A percentile compares a stretch with the other conserved stretches of the same genome.
Conservation (phyloP, 1,139 yeast genomes). For the Candida sojae region DNA sequence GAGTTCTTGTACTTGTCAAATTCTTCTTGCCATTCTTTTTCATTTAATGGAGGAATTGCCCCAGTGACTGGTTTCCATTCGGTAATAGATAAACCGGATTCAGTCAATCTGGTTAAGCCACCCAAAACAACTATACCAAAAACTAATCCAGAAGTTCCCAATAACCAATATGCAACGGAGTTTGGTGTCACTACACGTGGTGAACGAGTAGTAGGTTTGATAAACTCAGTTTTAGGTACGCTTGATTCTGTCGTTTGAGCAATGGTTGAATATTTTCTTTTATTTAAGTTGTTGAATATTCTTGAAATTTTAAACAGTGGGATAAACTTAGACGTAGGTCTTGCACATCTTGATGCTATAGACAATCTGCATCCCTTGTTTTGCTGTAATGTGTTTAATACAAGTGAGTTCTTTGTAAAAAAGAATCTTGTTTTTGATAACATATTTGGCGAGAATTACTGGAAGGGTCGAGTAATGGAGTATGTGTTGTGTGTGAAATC, state of each 20-base stretch:
- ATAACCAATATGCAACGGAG: slow-evolving; percentile 81
- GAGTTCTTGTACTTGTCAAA: slow-evolving; percentile 78
- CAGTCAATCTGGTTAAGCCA: slow-evolving; percentile 92
- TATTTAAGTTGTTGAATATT: slow-evolving; percentile 5
- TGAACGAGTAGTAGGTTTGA: slow-evolving; percentile 9
- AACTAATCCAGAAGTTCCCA: slow-evolving; percentile 88
- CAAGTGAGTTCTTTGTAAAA: slow-evolving; percentile 43
- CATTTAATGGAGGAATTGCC: slow-evolving; percentile 79
- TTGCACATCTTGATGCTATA: slow-evolving; percentile 1
- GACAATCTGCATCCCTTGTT: slow-evolving; percentile 19
- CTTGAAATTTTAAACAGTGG: slow-evolving; percentile 5
- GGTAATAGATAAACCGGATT: slow-evolving; percentile 92
- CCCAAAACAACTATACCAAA: slow-evolving; percentile 97
- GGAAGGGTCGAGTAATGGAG: too few species aligned
- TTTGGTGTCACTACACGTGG: slow-evolving; percentile 36
- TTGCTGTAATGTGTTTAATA: slow-evolving; percentile 31
- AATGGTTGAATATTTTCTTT: slow-evolving; percentile 9
- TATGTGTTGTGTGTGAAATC: not conserved
- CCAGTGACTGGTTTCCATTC: slow-evolving; percentile 99
- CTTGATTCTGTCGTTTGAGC: slow-evolving; percentile 6
- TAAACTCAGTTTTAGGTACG: slow-evolving; percentile 3
- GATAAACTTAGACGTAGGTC: slow-evolving; percentile 3
- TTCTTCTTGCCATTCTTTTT: slow-evolving; percentile 83
- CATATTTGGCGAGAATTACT: slow-evolving; percentile 17
- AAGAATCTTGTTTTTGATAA: slow-evolving; percentile 43